A percentile compares a stretch with the other conserved stretches of the same genome.
Conservation (phyloP, 1,139 yeast genomes). For the Pichia sp. region DNA sequence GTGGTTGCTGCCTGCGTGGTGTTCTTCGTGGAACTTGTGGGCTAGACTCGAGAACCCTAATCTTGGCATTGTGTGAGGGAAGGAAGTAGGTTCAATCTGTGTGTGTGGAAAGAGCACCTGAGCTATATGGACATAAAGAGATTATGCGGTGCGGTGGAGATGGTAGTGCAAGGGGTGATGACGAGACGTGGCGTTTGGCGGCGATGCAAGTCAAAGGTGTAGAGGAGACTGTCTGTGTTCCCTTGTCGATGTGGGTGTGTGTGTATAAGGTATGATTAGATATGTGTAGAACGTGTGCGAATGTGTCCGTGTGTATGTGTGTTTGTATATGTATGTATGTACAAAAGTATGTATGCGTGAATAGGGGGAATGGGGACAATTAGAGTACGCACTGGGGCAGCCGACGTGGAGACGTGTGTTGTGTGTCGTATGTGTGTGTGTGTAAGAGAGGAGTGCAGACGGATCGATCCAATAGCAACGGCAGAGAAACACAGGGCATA, state of each 20-base stretch:
- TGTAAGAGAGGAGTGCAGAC: too few relatives aligned
- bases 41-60: conserved; percentile 16
- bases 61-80: conserved; percentile 11
- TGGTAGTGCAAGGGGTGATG: neutral
- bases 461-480: too few relatives aligned
- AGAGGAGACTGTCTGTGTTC: neutral
- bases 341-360: neutral
- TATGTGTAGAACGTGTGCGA: neutral
- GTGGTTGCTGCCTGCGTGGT: neutral
- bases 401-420: too few relatives aligned
- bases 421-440: too few relatives aligned
- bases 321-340: neutral
- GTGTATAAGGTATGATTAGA: neutral
- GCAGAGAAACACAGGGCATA: too few relatives aligned
- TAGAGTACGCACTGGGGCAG: too few relatives aligned
- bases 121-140: neutral
- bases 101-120: neutral
- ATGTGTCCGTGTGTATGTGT: neutral
- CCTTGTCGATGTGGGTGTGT: neutral
- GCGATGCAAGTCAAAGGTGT: neutral
- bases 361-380: too few relatives aligned
- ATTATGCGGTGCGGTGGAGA: neutral
- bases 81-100: neutral
- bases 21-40: conserved; percentile 17
- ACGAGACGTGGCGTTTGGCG: neutral